Evolutionary conservation across 306 rosid species (phyloP), one percentile per base, ranked within the genome.

Genomic region (Castanospermum australe): DNA sequence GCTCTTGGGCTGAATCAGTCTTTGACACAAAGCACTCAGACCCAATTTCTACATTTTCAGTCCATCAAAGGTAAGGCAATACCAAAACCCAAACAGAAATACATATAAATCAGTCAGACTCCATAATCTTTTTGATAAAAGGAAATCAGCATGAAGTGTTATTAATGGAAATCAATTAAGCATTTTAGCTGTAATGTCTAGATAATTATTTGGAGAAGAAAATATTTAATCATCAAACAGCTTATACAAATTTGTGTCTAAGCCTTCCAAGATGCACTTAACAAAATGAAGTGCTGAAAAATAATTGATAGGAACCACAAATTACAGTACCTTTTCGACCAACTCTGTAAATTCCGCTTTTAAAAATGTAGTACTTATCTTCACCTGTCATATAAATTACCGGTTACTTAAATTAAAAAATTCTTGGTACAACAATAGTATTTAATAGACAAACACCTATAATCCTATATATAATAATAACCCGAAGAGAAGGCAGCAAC

Each of bases 271-370:
- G 33, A 5, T 47, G 65, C 41, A 14, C 22, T 56, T 4, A 52
- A 66, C 24, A 51, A 55, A 66, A 5, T 28, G 12, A 6, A 52
- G 15, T 51, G 50, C 39, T 13, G 38, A 18, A 44, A 60, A 71
- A 48, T 15, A 20, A 73, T 17, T 59, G 30, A 15, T 13, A 15
- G 60, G 15, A 75, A 71, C 15, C 65, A 51, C 9, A 42, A 41
- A 67, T 8, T 14, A 60, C 56, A 63, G 33, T 89, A 94, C 98
- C 98, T 91, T 94, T 94, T 44, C 98, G 94, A 77, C 98, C 98
- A 76, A 94, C 88, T 86, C 67, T 94, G 86, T 90, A 94, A 63
- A 67, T 68, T 35, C 97, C 98, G 39, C 83, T 84, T 42, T 87
- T 86, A 79, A 89, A 89, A 63, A 94, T 88, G 78, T 89, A 94